A percentile compares a stretch with the other conserved stretches of the same genome.
phyloP scores from a whole-genome alignment of 2,329 filamentous ascomycete genomes.

The Stachybotrys chartarum region DNA sequence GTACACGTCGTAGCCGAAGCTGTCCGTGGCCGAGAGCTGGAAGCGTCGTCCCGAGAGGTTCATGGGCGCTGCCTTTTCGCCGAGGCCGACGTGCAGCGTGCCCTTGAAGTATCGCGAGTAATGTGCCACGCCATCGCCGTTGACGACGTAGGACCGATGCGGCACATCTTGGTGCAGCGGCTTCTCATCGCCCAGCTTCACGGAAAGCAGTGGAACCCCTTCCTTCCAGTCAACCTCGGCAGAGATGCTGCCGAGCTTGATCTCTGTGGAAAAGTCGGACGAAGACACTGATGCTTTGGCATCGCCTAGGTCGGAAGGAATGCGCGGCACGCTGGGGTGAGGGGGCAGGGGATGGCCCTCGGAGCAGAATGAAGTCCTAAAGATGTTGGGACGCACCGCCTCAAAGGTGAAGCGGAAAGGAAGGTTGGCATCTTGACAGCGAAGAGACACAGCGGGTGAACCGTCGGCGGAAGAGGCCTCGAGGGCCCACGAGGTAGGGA shows the following conservation, averaged over 20 bases:
- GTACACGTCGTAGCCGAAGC: slow-evolving; percentile 66
- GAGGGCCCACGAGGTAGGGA: slow-evolving; percentile 17
- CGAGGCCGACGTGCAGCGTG: slow-evolving; percentile 62
- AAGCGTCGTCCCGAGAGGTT: slow-evolving; percentile 62
- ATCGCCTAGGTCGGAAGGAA: slow-evolving; percentile 22
- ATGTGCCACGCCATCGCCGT: slow-evolving; percentile 55
- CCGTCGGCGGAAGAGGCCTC: slow-evolving; percentile 16
- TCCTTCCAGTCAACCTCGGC: slow-evolving; percentile 53
- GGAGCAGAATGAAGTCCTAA: slow-evolving; percentile 61
- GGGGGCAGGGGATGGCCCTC: slow-evolving; percentile 55
- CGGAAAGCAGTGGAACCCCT: slow-evolving; percentile 45
- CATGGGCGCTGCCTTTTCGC: slow-evolving; percentile 68
- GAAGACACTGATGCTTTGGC: slow-evolving; percentile 21
- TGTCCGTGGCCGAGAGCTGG: slow-evolving; percentile 61
- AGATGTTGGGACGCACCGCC: slow-evolving; percentile 53
- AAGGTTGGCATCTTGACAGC: slow-evolving; percentile 15
- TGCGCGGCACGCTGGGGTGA: slow-evolving; percentile 51
- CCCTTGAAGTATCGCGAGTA: slow-evolving; percentile 56
- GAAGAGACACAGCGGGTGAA: slow-evolving; percentile 11
- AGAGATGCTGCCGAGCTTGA: slow-evolving; percentile 39
- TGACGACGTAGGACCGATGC: slow-evolving; percentile 57
- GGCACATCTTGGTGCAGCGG: slow-evolving; percentile 56
- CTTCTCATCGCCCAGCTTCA: slow-evolving; percentile 41
- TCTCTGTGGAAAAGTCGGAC: slow-evolving; percentile 20
- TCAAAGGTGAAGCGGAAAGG: slow-evolving; percentile 56